Percentiles rank a stretch among this genome's conserved stretches.
Conservation (phyloP, 164 flowering plant species). For the Santalum album region DNA sequence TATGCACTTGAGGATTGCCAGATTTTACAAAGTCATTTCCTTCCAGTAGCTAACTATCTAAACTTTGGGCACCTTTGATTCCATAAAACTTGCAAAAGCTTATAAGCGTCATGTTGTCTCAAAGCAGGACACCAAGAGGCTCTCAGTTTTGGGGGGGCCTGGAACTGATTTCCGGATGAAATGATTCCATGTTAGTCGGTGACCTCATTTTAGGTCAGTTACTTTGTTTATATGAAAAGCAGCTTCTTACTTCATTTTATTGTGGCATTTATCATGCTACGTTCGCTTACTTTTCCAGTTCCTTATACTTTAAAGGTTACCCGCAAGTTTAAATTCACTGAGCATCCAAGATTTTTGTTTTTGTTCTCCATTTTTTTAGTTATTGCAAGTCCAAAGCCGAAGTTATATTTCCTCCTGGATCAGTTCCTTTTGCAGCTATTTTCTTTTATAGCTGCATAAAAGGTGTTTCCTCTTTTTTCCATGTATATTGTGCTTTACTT, state of each 20-base stretch:
- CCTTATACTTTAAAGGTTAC: conserved; percentile 23
- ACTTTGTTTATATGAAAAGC: conserved; percentile 52
- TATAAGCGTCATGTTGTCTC: conserved; percentile 87
- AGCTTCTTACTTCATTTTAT: conserved; percentile 32
- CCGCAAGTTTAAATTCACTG: conserved; percentile 30
- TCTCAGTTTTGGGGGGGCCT: conserved; percentile 79
- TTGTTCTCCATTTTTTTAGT: conserved; percentile 5
- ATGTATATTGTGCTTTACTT: neutral
- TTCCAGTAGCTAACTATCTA: conserved; percentile 66
- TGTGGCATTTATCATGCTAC: conserved; percentile 61
- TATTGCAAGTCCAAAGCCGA: conserved; percentile 3
- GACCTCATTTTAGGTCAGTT: conserved; percentile 98
- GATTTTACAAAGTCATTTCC: conserved; percentile 46
- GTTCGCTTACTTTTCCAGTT: conserved; percentile 31
- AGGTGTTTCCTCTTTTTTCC: conserved; percentile 3
- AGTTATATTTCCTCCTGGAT: conserved; percentile 13
- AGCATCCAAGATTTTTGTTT: conserved; percentile 8
- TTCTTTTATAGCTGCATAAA: conserved; percentile 1
- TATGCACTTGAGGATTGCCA: conserved; percentile 38
- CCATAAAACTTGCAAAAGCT: conserved; percentile 47
- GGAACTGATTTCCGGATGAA: conserved; percentile 94
- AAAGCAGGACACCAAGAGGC: conserved; percentile 95
- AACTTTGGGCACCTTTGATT: conserved; percentile 47
- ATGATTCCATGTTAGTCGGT: conserved; percentile 77
- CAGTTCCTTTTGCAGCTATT: conserved; percentile 21